A percentile compares a stretch with the other conserved stretches of the same genome.
Conservation (phyloP, 164 flowering plant genomes). For the Taxillus chinensis region DNA sequence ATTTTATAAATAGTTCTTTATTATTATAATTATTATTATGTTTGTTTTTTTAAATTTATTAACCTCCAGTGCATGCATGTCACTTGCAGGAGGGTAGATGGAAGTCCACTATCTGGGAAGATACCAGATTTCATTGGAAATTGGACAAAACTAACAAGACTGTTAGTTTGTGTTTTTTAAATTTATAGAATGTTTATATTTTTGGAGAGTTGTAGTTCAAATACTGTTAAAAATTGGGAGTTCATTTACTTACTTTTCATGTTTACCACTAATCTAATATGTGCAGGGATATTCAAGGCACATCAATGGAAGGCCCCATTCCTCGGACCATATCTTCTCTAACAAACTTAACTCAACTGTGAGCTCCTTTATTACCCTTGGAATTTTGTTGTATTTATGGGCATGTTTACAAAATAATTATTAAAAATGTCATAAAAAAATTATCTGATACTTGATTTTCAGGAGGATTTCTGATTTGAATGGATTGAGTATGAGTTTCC, state of each 20-base stretch:
- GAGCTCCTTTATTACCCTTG: constrained; percentile 11
- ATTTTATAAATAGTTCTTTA: too few species aligned
- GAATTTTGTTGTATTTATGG: not conserved
- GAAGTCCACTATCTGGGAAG: constrained; percentile 53
- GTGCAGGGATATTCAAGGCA: constrained; percentile 77
- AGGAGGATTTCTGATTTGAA: constrained; percentile 82
- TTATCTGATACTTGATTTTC: constrained; percentile 7
- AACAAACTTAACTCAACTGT: constrained; percentile 46
- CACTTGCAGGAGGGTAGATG: constrained; percentile 70
- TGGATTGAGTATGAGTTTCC: constrained; percentile 39
- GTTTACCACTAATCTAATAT: not conserved
- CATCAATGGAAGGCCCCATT: constrained; percentile 72
- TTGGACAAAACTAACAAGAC: constrained; percentile 40
- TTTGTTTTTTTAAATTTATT: not conserved
- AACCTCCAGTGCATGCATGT: not conserved
- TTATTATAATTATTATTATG: not conserved
- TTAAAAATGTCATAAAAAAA: not conserved
- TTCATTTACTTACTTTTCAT: not conserved
- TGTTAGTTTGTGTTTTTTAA: constrained; percentile 34
- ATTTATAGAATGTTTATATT: not conserved
- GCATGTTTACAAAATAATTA: not conserved
- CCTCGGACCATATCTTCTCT: constrained; percentile 50
- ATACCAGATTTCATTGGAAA: constrained; percentile 83
- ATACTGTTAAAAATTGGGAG: too few species aligned
- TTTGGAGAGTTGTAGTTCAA: not conserved